Conservation (phyloP, 352 stramenopile species). For the Phytophthora ohioensis region DNA sequence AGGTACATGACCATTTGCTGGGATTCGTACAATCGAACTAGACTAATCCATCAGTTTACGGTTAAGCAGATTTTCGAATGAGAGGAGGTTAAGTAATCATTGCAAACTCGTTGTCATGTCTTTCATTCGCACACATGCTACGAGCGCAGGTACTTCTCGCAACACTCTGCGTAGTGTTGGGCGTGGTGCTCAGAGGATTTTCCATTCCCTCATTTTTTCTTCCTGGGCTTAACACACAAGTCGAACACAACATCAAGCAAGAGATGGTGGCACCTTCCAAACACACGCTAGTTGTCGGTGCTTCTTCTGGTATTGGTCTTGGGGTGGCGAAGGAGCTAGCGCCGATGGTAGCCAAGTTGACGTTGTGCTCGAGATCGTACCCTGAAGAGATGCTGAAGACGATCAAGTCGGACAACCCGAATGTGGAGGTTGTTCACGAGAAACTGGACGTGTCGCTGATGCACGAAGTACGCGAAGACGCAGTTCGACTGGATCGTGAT, state of each 20-base stretch:
- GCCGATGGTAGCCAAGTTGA: conserved; percentile 18
- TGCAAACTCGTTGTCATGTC: background rate
- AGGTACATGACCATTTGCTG: too few species aligned
- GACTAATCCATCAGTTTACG: conserved; percentile 4
- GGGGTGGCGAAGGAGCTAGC: conserved; percentile 16
- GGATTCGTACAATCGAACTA: background rate
- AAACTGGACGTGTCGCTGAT: conserved; percentile 18
- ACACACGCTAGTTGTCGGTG: conserved; percentile 21
- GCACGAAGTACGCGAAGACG: conserved; percentile 14
- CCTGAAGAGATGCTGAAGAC: conserved; percentile 10
- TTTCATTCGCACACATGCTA: background rate
- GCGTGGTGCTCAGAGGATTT: background rate
- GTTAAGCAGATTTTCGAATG: background rate
- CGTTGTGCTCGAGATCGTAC: conserved; percentile 21
- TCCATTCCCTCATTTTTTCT: conserved; percentile 5
- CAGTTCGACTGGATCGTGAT: conserved; percentile 26
- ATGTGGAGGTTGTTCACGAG: conserved; percentile 20
- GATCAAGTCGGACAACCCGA: conserved; percentile 18
- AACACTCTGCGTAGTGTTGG: background rate
- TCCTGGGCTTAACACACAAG: conserved; percentile 5
- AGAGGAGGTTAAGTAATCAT: conserved; percentile 1
- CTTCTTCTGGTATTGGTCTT: conserved; percentile 19
- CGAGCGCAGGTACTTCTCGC: background rate
- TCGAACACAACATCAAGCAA: conserved; percentile 12
- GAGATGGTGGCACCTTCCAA: conserved; percentile 17